A percentile compares a stretch with the other conserved stretches of the same genome.
Evolutionary conservation across 2,329 filamentous ascomycete species (phyloP).

Genomic region (Herpotrichia juniperi): DNA sequence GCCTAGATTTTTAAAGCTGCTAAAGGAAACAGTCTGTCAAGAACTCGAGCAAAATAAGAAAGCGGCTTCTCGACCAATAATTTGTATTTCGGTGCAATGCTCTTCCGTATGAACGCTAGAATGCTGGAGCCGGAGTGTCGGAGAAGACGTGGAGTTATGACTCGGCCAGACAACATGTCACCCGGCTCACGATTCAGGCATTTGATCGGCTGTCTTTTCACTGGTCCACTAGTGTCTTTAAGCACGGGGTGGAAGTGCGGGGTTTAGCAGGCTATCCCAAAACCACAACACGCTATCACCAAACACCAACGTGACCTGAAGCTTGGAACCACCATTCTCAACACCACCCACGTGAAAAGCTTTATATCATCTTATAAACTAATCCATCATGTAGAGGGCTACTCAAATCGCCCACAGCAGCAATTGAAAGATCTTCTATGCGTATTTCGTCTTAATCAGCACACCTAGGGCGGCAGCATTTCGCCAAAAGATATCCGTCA

Average conservation of each 20-base stretch:
- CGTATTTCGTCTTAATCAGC: conserved; percentile 22
- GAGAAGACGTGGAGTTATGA: conserved; percentile 1
- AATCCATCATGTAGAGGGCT: neutral
- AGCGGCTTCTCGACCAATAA: no score
- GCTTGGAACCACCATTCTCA: neutral
- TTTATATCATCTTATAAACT: neutral
- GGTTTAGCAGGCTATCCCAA: conserved; percentile 24
- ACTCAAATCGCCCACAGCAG: neutral
- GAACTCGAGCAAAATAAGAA: no score
- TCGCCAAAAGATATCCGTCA: conserved; percentile 29
- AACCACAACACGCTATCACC: conserved; percentile 7
- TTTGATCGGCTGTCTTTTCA: conserved; percentile 1
- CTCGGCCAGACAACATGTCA: neutral
- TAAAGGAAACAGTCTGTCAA: no score
- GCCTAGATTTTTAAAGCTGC: no score
- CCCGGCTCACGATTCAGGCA: neutral
- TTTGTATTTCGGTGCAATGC: neutral
- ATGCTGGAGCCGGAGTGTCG: neutral
- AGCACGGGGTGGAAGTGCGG: conserved; percentile 20
- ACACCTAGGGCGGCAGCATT: conserved; percentile 34
- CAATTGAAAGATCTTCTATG: neutral
- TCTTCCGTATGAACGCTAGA: neutral
- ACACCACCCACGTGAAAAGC: conserved; percentile 4
- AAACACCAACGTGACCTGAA: conserved; percentile 22
- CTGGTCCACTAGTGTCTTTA: conserved; percentile 7